Evolutionary conservation across 768 basidiomycete genomes (phyloP).

Genomic region (Russula emetica): DNA sequence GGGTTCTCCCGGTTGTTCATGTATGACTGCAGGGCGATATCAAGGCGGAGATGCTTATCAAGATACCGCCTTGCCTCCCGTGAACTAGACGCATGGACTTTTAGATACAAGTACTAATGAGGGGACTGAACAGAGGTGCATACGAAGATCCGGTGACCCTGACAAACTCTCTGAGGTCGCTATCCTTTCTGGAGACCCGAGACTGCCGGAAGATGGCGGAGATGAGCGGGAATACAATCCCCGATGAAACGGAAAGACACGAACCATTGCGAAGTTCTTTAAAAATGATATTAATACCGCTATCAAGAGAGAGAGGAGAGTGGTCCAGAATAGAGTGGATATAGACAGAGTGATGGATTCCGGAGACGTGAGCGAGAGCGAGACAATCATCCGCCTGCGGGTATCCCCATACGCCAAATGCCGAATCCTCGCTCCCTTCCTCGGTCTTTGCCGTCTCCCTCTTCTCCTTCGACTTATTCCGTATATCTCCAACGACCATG

Average conservation of each 20-base stretch:
- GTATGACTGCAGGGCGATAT: conserved; percentile 70
- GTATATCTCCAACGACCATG: background rate
- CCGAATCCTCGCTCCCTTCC: background rate
- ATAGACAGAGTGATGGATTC: conserved; percentile 8
- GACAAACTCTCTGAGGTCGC: conserved; percentile 20
- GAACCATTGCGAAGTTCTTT: conserved; percentile 18
- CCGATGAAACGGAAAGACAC: background rate
- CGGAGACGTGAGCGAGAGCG: background rate
- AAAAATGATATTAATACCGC: conserved; percentile 5
- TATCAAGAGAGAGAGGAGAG: conserved; percentile 14
- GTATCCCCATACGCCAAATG: background rate
- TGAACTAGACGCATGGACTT: conserved; percentile 30
- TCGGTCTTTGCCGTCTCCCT: background rate
- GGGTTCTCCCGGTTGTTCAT: conserved; percentile 49
- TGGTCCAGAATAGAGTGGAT: background rate
- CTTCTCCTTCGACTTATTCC: background rate
- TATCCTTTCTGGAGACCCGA: conserved; percentile 19
- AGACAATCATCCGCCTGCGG: background rate
- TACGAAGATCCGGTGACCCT: conserved; percentile 24
- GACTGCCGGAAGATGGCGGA: conserved; percentile 12
- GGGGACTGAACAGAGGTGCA: conserved; percentile 2
- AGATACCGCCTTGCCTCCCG: conserved; percentile 65
- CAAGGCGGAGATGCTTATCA: conserved; percentile 64
- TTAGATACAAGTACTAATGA: background rate
- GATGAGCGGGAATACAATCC: background rate